Conservation (phyloP, 495 filamentous ascomycete species). For the Evernia prunastri region DNA sequence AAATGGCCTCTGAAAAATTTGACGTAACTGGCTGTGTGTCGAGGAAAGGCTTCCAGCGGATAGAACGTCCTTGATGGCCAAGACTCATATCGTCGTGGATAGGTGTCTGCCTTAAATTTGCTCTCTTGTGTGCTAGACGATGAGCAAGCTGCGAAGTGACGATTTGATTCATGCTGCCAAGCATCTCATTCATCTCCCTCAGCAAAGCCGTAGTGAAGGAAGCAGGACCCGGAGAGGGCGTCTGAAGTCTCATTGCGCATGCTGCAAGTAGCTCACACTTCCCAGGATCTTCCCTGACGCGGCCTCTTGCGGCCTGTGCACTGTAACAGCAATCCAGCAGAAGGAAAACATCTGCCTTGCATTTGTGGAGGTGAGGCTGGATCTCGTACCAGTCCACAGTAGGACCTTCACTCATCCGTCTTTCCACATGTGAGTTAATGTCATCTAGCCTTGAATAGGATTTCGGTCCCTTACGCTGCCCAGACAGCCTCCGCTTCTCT, state of each 20-base stretch:
- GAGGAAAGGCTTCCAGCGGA: not conserved
- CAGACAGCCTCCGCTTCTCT: slow-evolving; percentile 8
- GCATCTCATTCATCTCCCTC: slow-evolving; percentile 1
- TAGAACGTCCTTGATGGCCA: slow-evolving; percentile 6
- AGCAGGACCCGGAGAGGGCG: not conserved
- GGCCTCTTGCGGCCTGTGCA: not conserved
- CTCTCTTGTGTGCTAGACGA: not conserved
- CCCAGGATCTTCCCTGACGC: not conserved
- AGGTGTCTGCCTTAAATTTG: not conserved
- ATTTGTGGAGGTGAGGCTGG: slow-evolving; percentile 1
- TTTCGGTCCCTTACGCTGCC: slow-evolving; percentile 14
- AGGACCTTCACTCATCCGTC: not conserved
- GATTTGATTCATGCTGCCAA: not conserved
- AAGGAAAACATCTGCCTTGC: not conserved
- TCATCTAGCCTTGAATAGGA: not conserved
- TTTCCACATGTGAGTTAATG: not conserved
- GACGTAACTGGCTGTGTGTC: not conserved
- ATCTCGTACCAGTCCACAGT: slow-evolving; percentile 6
- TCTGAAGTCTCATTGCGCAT: slow-evolving; percentile 5
- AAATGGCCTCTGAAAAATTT: not conserved
- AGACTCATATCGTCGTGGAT: not conserved
- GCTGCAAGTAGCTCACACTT: slow-evolving; percentile 1
- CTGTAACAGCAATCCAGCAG: slow-evolving; percentile 5
- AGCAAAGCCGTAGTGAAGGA: slow-evolving; percentile 2
- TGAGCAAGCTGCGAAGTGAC: not conserved